A percentile compares a stretch with the other conserved stretches of the same genome.
phyloP scores from a whole-genome alignment of 345 rosid species.

The Rhodamnia argentea region DNA sequence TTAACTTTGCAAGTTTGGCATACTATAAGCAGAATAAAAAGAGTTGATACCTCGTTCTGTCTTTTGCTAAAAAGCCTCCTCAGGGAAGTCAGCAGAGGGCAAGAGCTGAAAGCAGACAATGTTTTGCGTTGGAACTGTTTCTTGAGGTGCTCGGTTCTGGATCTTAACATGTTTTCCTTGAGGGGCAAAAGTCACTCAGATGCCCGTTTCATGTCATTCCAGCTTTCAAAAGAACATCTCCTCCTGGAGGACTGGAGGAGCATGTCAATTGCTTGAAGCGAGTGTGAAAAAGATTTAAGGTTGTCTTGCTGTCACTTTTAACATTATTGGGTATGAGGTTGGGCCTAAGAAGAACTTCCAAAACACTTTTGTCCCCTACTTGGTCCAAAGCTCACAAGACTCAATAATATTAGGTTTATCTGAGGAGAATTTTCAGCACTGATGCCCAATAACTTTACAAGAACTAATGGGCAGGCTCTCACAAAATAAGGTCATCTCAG shows the following conservation, averaged over 20 bases:
- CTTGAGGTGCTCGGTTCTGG: not conserved
- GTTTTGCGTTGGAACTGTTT: not conserved
- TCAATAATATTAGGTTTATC: not conserved
- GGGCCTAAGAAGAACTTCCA: not conserved
- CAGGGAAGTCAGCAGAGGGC: not conserved
- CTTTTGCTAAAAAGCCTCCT: not conserved
- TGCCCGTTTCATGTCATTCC: not conserved
- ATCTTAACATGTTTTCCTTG: not conserved
- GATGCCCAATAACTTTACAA: too few relatives aligned
- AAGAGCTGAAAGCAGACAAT: not conserved
- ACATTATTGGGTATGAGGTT: not conserved
- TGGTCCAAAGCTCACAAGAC: not conserved
- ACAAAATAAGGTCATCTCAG: not conserved
- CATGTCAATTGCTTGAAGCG: not conserved
- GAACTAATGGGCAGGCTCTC: not conserved
- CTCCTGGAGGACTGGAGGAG: not conserved
- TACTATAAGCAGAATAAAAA: not conserved
- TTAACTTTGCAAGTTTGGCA: not conserved
- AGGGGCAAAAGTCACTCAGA: not conserved
- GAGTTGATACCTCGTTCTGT: not conserved
- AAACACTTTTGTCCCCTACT: not conserved
- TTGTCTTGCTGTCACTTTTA: not conserved
- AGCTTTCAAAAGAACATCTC: not conserved
- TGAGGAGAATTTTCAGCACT: too few relatives aligned
- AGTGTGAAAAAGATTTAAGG: not conserved